Conservation (phyloP, 805 yeast genomes). For the Kuraishia ogatae region DNA sequence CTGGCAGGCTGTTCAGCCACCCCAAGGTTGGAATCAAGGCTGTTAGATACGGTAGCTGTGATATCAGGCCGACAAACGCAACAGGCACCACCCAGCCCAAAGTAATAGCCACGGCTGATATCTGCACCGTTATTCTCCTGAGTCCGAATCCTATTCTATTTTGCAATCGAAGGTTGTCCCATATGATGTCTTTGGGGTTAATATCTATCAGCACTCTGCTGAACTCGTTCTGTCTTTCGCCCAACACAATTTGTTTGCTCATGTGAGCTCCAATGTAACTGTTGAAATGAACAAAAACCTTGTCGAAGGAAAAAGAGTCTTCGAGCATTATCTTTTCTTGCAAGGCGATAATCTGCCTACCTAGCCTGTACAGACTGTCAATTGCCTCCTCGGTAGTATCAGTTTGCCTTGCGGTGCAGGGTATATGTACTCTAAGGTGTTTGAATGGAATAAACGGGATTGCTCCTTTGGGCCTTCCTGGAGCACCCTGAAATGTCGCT, state of each 20-base stretch:
- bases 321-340: constrained; percentile 5
- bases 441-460: neutral
- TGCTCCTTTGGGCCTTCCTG: neutral
- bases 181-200: constrained; percentile 59
- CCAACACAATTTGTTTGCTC: constrained; percentile 50
- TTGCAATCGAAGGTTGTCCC: constrained; percentile 49
- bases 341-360: neutral
- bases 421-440: neutral
- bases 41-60: constrained; percentile 63
- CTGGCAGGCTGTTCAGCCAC: constrained; percentile 50
- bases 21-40: constrained; percentile 50
- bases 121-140: constrained; percentile 34
- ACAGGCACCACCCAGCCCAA: constrained; percentile 73
- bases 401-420: neutral
- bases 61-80: constrained; percentile 65
- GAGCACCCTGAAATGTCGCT: neutral
- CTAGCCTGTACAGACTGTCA: neutral
- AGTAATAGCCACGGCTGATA: constrained; percentile 40
- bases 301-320: constrained; percentile 18
- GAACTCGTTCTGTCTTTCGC: constrained; percentile 32
- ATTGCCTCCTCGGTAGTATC: neutral
- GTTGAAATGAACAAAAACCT: constrained; percentile 56
- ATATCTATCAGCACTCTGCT: constrained; percentile 40
- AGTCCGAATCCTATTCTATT: constrained; percentile 26
- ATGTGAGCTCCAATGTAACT: constrained; percentile 49